Evolutionary conservation across 2,329 filamentous ascomycete species (phyloP), one percentile per base, ranked within the genome.

Genomic region (Trichoderma hamatum): DNA sequence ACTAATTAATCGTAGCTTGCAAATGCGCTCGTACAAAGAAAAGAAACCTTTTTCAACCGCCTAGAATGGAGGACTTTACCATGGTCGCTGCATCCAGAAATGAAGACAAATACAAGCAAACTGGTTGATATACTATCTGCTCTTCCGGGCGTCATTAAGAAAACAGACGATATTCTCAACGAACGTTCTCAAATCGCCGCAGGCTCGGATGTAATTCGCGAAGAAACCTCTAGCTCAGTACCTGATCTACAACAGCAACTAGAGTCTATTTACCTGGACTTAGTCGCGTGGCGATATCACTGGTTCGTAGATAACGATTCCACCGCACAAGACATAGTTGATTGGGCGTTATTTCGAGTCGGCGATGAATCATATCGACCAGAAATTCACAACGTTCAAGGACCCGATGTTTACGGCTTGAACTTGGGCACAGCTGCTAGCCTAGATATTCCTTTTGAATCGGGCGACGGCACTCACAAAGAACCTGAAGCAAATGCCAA

Each of bases 21-120:
- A 21, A 63, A 63, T 54, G 61, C 61, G 10, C 46, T 63, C 6
- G 61, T 63, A 36, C 61, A 63, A 28, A 54, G 61, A 32, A 49
- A 52, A 36, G 46, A 19, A 46, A 63, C 61, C 0, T 36, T 63
- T 14, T 30, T 63, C 30, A 49, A 36, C n/a, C 30, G 52, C n/a
- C 30, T 39, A 26, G 46, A 63, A 32, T 63, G 61, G 61, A 63
- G 26, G 49, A 39, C 21, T 16, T 30, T 63, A 2, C 61, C 61
- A 13, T 63, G 61, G 61, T 19, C 46, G 2, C 4, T 1, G 5
- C 26, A 10, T 28, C 61, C 46, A 2, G 46, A 63, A 9, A 21
- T 16, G 10, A 63, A 63, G 32, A n/a, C 61, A 19, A 36, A 36
- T 11, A 54, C 61, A 39, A 52, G 52, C 4, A 63, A 63, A 32